These are phyloP conservation scores for Talaromyces islandicus DNA, from an alignment of 2,329 filamentous ascomycete genomes.

Conservation along the genomic window DNA sequence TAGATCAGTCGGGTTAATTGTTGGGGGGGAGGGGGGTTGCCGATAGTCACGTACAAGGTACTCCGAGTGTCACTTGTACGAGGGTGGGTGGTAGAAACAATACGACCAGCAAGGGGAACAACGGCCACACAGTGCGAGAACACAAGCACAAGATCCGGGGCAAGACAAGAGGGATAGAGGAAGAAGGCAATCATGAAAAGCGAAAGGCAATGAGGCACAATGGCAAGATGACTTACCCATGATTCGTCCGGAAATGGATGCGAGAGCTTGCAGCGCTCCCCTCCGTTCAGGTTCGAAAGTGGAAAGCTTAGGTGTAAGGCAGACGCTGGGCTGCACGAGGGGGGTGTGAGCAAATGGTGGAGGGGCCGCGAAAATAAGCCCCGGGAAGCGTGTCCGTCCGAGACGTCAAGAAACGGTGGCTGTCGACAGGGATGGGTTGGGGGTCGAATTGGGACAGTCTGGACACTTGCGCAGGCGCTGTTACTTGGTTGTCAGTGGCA, in stretches of 20 bases:
- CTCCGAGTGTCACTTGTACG: conserved; percentile 7
- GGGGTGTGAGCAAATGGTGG: conserved; percentile 8
- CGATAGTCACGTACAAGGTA: conserved; percentile 4
- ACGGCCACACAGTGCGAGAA: not conserved
- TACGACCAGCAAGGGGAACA: not conserved
- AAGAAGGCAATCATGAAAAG: conserved; percentile 2
- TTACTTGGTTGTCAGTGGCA: conserved; percentile 6
- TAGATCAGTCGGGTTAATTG: conserved; percentile 11
- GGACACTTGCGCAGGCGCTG: conserved; percentile 7
- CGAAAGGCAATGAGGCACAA: conserved; percentile 4
- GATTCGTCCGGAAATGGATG: conserved; percentile 15
- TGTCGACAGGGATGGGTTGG: conserved; percentile 10
- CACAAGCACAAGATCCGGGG: conserved; percentile 13
- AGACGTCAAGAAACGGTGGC: conserved; percentile 10
- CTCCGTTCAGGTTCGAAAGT: conserved; percentile 11
- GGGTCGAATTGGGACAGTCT: conserved; percentile 3
- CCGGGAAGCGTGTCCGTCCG: conserved; percentile 11
- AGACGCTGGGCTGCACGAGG: conserved; percentile 12
- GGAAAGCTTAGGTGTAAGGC: conserved; percentile 11
- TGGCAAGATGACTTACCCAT: conserved; percentile 18
- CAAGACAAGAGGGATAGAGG: conserved; percentile 7
- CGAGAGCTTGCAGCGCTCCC: conserved; percentile 10
- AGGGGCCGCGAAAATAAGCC: conserved; percentile 6
- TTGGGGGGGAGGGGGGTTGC: not conserved
- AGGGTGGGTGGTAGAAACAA: not conserved